Conservation (phyloP, 345 rosid species). For the Dipteronia sinensis region DNA sequence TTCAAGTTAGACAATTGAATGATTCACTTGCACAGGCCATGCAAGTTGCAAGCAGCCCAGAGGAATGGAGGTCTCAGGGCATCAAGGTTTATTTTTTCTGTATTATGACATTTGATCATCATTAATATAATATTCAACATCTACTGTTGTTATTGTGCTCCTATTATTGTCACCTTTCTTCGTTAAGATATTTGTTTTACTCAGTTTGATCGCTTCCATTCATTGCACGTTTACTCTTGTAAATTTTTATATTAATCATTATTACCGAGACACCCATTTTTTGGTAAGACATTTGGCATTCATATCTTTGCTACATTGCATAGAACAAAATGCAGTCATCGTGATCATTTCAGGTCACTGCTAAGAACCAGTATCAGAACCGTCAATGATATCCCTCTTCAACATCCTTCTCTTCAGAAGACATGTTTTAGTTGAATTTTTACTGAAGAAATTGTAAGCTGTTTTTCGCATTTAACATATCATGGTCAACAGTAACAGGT, state of each 20-base stretch:
- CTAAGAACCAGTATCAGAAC: background rate
- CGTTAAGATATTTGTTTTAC: background rate
- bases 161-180: background rate
- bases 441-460: background rate
- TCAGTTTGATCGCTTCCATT: background rate
- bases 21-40: constrained; percentile 39
- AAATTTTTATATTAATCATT: too few relatives aligned
- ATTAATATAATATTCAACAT: background rate
- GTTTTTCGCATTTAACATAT: too few relatives aligned
- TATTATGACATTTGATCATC: background rate
- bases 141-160: background rate
- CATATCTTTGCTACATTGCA: background rate
- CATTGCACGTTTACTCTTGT: background rate
- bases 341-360: background rate
- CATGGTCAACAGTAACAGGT: too few relatives aligned
- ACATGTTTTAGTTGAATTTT: background rate
- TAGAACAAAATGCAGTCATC: background rate
- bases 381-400: background rate
- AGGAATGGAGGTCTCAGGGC: constrained; percentile 52
- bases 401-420: background rate
- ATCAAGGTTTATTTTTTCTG: constrained; percentile 36
- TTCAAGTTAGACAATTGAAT: constrained; percentile 41
- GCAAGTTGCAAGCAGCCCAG: constrained; percentile 48
- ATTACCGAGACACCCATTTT: background rate
- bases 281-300: too few relatives aligned